Base-by-base conservation (phyloP, 2,329 filamentous ascomycete species). In the Fusarium citri region DNA sequence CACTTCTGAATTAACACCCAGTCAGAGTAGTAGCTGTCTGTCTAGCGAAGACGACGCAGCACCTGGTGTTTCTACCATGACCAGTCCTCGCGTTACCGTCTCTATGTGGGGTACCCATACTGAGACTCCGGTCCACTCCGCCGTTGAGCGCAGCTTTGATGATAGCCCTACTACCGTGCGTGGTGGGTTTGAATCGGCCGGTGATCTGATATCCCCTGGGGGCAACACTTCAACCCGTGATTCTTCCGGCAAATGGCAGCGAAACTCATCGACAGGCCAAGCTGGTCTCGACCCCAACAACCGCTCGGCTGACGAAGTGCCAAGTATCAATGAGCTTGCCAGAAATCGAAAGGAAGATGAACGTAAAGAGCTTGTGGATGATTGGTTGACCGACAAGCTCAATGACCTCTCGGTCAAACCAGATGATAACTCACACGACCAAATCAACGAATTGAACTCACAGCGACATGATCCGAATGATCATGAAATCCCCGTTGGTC, bases 51-150 rank as follows among this genome's bases (percentile, higher is more conserved):
- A 86, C 73, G 81, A 80, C 43, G 72, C 82, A 37, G 81, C 78
- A 6, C 79, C 81, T 4, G 76, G 77, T 46, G 72, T 79, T 11
- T 72, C 80, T 51, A 72, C 78, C 55, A 86, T 86, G 83, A 76
- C 80, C 31, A 88, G 87, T 72, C 87, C 87, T 9, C 82, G 83
- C 28, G 85, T 89, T 22, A 87, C 83, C 8, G 85, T 89, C 49
- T 89, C 87, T 2, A 79, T 86, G 66, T 89, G 85, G 84, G 85
- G 83, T 47, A 82, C 80, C 64, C 85, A 81, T 57, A 80, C 77
- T 43, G 75, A 74, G 37, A 76, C 73, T 23, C 77, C 78, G 1
- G 72, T 81, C 15, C 81, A 81, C 51, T 77, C 80, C 9, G 57
- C 66, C n/a, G 68, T 82, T 37, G 83, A 84, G 63, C 80, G 80